Evolutionary conservation across 495 filamentous ascomycete genomes (phyloP).

Genomic region (Neurospora sp.): DNA sequence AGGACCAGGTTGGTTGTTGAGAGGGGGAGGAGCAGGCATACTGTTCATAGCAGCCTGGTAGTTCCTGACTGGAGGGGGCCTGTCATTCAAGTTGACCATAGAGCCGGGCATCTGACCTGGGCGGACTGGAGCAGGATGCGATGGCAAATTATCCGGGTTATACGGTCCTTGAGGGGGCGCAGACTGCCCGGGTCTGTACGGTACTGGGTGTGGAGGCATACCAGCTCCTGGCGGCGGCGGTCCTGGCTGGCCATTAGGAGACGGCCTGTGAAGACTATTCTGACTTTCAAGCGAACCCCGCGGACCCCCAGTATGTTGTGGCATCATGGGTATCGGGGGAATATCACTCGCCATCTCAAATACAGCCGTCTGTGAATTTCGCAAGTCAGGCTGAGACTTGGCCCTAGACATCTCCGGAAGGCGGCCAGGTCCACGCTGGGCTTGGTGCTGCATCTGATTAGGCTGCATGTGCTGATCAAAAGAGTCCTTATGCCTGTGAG

Average conservation of each 20-base stretch:
- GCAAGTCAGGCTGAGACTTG: constrained; percentile 60
- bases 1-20: not conserved
- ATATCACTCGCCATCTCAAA: constrained; percentile 61
- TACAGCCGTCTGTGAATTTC: constrained; percentile 49
- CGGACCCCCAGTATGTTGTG: not conserved
- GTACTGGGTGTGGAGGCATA: constrained; percentile 22
- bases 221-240: constrained; percentile 20
- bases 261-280: constrained; percentile 14
- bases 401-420: constrained; percentile 40
- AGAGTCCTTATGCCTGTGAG: constrained; percentile 33
- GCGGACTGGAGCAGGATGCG: constrained; percentile 72
- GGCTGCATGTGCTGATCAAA: constrained; percentile 36
- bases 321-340: constrained; percentile 38
- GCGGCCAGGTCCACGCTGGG: constrained; percentile 32
- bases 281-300: constrained; percentile 6
- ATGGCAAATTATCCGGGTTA: constrained; percentile 52
- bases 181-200: constrained; percentile 23
- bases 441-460: constrained; percentile 17
- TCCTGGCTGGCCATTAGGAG: constrained; percentile 17
- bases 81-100: constrained; percentile 39
- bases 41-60: constrained; percentile 41
- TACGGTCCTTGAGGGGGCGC: constrained; percentile 13
- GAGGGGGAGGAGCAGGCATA: not conserved
- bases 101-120: constrained; percentile 57
- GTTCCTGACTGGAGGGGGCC: constrained; percentile 64